Conservation (phyloP, 306 rosid species). For the Trifolium pratense region DNA sequence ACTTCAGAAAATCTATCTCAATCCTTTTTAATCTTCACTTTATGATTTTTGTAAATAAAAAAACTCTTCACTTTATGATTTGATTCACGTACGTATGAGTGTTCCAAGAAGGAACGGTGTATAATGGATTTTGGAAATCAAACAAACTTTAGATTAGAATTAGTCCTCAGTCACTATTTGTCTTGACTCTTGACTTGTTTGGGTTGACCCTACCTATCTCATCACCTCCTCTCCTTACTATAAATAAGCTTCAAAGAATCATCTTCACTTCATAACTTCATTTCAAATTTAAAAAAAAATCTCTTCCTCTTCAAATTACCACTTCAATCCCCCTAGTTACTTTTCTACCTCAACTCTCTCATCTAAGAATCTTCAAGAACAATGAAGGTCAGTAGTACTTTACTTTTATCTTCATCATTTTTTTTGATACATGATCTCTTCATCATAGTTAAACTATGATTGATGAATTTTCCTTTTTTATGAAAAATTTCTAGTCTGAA, state of each 20-base stretch:
- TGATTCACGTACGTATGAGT: too few relatives aligned
- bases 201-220: background rate
- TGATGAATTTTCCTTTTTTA: background rate
- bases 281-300: constrained; percentile 1
- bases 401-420: background rate
- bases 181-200: background rate
- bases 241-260: background rate
- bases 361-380: background rate
- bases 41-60: too few relatives aligned
- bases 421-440: too few relatives aligned
- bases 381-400: constrained; percentile 49
- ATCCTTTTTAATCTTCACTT: too few relatives aligned
- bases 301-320: background rate
- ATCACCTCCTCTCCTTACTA: background rate
- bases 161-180: background rate
- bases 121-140: too few relatives aligned
- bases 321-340: background rate
- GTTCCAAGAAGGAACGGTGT: too few relatives aligned
- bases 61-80: too few relatives aligned
- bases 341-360: background rate
- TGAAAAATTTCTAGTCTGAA: background rate
- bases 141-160: background rate
- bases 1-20: too few relatives aligned
- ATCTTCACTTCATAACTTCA: constrained; percentile 23
- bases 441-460: background rate